Evolutionary conservation across 1,284 basidiomycete genomes (phyloP).

Genomic region (Austroboletus niveus): DNA sequence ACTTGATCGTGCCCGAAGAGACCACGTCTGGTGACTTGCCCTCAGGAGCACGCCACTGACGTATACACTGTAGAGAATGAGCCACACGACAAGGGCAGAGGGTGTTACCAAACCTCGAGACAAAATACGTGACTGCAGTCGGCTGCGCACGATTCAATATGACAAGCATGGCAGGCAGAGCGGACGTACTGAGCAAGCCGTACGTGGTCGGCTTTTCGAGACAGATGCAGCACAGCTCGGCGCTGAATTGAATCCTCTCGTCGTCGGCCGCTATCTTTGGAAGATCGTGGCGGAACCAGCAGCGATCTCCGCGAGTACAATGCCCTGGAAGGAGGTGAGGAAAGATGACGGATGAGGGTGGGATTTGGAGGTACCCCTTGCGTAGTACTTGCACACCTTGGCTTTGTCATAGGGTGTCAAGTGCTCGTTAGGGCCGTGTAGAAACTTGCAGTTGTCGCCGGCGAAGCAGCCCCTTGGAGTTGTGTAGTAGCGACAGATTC

Average conservation of each 20-base stretch:
- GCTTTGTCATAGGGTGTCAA: slow-evolving; percentile 66
- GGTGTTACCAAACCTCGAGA: slow-evolving; percentile 43
- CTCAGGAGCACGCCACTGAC: slow-evolving; percentile 63
- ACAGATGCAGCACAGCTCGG: slow-evolving; percentile 61
- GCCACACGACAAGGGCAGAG: slow-evolving; percentile 3
- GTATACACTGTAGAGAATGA: slow-evolving; percentile 55
- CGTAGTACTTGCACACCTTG: slow-evolving; percentile 66
- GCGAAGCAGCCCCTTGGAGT: slow-evolving; percentile 63
- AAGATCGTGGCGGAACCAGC: slow-evolving; percentile 67
- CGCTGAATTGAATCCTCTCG: slow-evolving; percentile 28
- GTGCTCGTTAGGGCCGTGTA: slow-evolving; percentile 51
- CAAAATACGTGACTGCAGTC: slow-evolving; percentile 76
- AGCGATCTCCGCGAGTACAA: slow-evolving; percentile 62
- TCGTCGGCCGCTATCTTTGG: slow-evolving; percentile 25
- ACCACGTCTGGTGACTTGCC: slow-evolving; percentile 52
- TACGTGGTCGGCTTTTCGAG: slow-evolving; percentile 66
- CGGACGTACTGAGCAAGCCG: slow-evolving; percentile 58
- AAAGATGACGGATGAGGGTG: neutral
- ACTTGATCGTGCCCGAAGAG: slow-evolving; percentile 60
- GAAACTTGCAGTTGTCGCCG: slow-evolving; percentile 68
- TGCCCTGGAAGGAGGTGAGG: slow-evolving; percentile 42
- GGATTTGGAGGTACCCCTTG: slow-evolving; percentile 42
- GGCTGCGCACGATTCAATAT: slow-evolving; percentile 36
- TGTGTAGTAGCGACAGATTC: slow-evolving; percentile 61
- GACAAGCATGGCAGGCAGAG: neutral